These are phyloP conservation scores for Kodamaea laetipori DNA, from an alignment of 805 yeast species.

Conservation along the genomic window DNA sequence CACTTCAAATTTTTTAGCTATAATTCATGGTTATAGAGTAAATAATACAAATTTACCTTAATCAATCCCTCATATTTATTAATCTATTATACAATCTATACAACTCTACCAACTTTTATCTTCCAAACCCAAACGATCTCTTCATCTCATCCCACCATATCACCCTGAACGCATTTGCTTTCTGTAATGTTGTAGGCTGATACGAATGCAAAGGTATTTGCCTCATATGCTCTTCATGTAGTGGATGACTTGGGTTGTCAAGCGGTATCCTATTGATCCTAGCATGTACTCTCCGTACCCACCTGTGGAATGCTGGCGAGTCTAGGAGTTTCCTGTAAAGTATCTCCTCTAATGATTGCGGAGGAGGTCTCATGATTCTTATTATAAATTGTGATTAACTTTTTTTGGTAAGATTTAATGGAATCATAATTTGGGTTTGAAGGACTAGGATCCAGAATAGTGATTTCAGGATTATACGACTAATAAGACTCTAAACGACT, in stretches of 20 bases:
- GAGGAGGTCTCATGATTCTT: conserved; percentile 2
- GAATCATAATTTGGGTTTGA: no score
- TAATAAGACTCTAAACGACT: no score
- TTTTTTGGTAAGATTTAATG: background rate
- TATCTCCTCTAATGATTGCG: conserved; percentile 48
- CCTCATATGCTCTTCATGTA: conserved; percentile 16
- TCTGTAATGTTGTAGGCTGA: conserved; percentile 56
- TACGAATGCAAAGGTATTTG: conserved; percentile 29
- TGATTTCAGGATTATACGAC: no score
- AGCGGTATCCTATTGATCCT: conserved; percentile 61
- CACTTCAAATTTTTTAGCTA: no score
- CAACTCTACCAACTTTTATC: no score
- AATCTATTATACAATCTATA: no score
- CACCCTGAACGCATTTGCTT: conserved; percentile 58
- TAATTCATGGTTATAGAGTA: no score
- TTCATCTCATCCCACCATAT: conserved; percentile 65
- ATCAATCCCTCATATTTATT: no score
- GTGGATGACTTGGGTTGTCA: conserved; percentile 26
- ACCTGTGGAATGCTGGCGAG: conserved; percentile 60
- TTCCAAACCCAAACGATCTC: conserved; percentile 50
- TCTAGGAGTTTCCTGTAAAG: conserved; percentile 48
- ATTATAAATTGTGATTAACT: no score
- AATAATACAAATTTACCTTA: no score
- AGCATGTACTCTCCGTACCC: conserved; percentile 65
- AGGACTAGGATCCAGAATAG: no score